phyloP scores from a whole-genome alignment of 192 early-diverging fungal genomes.

The Coemansia guatemalensis region DNA sequence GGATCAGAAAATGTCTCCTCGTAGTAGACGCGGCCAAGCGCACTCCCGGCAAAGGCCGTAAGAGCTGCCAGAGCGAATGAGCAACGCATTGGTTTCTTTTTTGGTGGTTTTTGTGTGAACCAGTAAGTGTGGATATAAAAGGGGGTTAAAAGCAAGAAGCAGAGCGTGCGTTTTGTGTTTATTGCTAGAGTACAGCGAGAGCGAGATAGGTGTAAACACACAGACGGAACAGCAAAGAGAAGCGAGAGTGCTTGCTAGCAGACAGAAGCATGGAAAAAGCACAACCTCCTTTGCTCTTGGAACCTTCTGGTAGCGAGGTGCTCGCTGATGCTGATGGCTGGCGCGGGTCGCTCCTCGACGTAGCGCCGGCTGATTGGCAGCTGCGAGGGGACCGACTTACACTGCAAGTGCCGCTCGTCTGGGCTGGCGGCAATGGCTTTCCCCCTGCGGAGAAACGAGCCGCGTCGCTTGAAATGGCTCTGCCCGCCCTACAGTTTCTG shows the following conservation, averaged over 20 bases:
- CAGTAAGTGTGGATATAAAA: background rate
- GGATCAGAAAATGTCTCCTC: constrained; percentile 80
- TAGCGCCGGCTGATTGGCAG: constrained; percentile 26
- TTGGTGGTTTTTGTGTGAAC: background rate
- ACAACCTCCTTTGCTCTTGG: background rate
- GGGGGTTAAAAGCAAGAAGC: background rate
- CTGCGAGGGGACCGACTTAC: background rate
- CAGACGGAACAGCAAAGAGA: constrained; percentile 1
- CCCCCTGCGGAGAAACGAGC: background rate
- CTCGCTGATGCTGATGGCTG: constrained; percentile 1
- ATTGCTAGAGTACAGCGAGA: constrained; percentile 7
- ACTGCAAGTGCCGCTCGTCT: background rate
- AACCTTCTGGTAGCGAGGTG: too few relatives aligned
- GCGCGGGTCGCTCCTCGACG: constrained; percentile 14
- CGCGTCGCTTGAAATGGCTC: background rate
- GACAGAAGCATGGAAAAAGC: constrained; percentile 2
- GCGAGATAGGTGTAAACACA: background rate
- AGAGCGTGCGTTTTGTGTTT: background rate
- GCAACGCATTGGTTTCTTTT: constrained; percentile 36
- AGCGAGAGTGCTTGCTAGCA: background rate
- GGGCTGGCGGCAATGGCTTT: background rate
- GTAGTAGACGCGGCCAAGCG: constrained; percentile 71
- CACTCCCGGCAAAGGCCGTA: constrained; percentile 42
- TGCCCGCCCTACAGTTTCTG: constrained; percentile 20
- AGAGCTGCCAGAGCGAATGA: constrained; percentile 44